phyloP scores from a whole-genome alignment of 495 filamentous ascomycete species.

The Xylaria palmicola region DNA sequence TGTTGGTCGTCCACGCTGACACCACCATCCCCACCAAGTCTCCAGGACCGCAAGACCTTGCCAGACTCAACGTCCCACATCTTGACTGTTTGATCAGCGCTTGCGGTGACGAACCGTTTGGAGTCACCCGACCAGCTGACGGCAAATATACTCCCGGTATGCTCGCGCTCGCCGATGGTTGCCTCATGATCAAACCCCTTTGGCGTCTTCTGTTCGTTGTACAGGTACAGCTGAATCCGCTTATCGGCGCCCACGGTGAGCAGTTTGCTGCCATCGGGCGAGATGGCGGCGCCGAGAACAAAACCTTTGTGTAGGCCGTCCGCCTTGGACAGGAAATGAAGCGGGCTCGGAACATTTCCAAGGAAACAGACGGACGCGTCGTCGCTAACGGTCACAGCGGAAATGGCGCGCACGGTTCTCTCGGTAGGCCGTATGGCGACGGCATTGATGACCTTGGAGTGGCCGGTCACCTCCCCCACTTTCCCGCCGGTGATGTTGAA shows the following conservation, averaged over 20 bases:
- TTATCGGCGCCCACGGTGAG: conserved; percentile 88
- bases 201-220: conserved; percentile 55
- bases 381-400: conserved; percentile 87
- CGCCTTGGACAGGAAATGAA: conserved; percentile 82
- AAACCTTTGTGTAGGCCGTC: conserved; percentile 81
- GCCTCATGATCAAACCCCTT: conserved; percentile 82
- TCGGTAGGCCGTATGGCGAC: conserved; percentile 92
- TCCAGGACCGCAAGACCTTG: conserved; percentile 76
- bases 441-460: conserved; percentile 84
- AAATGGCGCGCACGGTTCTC: conserved; percentile 80
- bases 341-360: conserved; percentile 73
- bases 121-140: conserved; percentile 91
- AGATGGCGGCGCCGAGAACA: conserved; percentile 84
- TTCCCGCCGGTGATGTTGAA: conserved; percentile 94
- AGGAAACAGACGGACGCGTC: conserved; percentile 88
- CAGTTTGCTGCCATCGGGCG: conserved; percentile 79
- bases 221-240: conserved; percentile 77
- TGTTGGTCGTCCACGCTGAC: conserved; percentile 82
- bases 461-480: conserved; percentile 89
- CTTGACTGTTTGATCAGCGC: conserved; percentile 88
- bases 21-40: conserved; percentile 75
- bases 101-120: conserved; percentile 83
- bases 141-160: conserved; percentile 89
- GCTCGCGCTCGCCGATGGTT: conserved; percentile 75
- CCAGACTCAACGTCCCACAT: conserved; percentile 84